Percentiles rank a stretch among this genome's conserved stretches.
phyloP scores from a whole-genome alignment of 176 grass and related monocot genomes.

The Phyllostachys edulis region DNA sequence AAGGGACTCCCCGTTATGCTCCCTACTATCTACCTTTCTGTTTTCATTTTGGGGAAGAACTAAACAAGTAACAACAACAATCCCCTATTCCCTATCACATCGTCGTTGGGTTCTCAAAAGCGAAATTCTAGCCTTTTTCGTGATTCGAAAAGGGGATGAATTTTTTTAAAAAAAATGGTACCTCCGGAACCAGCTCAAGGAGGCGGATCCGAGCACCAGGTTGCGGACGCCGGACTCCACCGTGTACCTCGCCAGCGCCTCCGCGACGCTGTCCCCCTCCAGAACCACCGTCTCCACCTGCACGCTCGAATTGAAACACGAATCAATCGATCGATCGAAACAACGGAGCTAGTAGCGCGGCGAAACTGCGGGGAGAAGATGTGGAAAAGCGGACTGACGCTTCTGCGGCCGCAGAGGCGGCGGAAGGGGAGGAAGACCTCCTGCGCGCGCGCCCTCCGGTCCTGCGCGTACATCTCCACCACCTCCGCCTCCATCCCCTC shows the following conservation, averaged over 20 bases:
- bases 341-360: neutral
- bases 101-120: constrained; percentile 13
- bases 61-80: neutral
- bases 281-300: constrained; percentile 84
- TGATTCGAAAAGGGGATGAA: neutral
- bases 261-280: constrained; percentile 64
- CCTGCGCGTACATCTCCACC: constrained; percentile 72
- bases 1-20: constrained; percentile 26
- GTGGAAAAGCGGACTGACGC: constrained; percentile 24
- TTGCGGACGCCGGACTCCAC: constrained; percentile 57
- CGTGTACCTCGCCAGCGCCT: constrained; percentile 59
- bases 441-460: constrained; percentile 47
- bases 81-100: neutral
- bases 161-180: neutral
- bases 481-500: constrained; percentile 56
- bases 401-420: constrained; percentile 50
- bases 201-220: constrained; percentile 65
- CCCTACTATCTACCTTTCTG: neutral
- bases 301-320: neutral
- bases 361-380: neutral
- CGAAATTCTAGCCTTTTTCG: neutral
- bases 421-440: constrained; percentile 64
- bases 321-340: neutral
- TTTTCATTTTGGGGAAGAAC: constrained; percentile 2
- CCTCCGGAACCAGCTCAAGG: constrained; percentile 56